Evolutionary conservation across 768 basidiomycete genomes (phyloP).

Genomic region (Exidia glandulosa): DNA sequence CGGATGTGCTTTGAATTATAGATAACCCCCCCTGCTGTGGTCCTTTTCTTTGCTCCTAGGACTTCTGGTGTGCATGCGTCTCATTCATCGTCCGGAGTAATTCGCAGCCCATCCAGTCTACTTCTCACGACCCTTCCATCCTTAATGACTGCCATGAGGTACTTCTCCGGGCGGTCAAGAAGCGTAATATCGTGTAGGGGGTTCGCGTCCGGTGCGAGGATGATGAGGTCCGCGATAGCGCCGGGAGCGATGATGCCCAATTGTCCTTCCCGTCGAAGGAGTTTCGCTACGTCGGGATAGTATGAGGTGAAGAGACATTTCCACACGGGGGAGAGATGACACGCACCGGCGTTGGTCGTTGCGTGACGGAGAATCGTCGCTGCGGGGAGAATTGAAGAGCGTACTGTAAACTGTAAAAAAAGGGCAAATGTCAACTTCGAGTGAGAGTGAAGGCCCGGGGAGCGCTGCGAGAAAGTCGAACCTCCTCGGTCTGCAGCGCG

Average conservation of each 20-base stretch:
- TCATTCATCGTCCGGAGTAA: conserved; percentile 22
- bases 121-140: conserved; percentile 22
- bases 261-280: conserved; percentile 22
- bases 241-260: conserved; percentile 26
- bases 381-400: conserved; percentile 24
- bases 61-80: conserved; percentile 60
- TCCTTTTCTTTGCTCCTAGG: no score
- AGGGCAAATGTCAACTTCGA: background rate
- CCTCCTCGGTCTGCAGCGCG: conserved; percentile 45
- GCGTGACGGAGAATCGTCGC: conserved; percentile 28
- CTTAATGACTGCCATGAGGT: conserved; percentile 27
- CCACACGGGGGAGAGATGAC: conserved; percentile 19
- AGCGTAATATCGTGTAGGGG: conserved; percentile 32
- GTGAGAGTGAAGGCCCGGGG: background rate
- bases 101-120: conserved; percentile 12
- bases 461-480: background rate
- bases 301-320: conserved; percentile 7
- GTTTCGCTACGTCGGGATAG: conserved; percentile 29
- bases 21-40: no score
- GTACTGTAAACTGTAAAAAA: conserved; percentile 23
- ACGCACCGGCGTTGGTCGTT: conserved; percentile 27
- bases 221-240: conserved; percentile 29
- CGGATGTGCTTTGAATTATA: no score
- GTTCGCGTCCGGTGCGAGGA: conserved; percentile 26
- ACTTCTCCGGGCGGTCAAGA: conserved; percentile 29